Evolutionary conservation across 495 filamentous ascomycete species (phyloP).

Genomic region (Penicillium paradoxum): DNA sequence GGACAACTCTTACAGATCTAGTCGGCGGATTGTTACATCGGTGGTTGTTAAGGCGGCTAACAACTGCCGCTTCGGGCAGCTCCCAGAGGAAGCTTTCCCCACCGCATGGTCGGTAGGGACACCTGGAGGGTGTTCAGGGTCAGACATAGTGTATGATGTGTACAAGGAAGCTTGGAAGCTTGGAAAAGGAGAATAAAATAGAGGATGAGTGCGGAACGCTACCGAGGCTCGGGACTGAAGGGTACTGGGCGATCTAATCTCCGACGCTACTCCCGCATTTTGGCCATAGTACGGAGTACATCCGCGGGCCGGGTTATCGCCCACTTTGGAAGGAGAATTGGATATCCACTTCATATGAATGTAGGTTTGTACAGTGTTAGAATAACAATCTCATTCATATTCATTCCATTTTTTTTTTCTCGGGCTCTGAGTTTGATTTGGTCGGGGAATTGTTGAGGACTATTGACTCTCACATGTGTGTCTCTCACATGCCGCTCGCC

Average conservation of each 20-base stretch:
- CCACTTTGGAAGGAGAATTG: neutral
- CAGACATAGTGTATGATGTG: slow-evolving; percentile 17
- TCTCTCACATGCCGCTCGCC: neutral
- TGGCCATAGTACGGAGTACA: neutral
- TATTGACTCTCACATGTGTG: neutral
- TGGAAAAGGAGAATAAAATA: neutral
- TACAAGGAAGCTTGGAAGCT: neutral
- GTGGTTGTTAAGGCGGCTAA: slow-evolving; percentile 29
- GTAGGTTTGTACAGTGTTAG: neutral
- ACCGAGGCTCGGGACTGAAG: slow-evolving; percentile 24
- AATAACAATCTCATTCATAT: too few species aligned
- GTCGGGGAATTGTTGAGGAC: neutral
- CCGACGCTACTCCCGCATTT: slow-evolving; percentile 2
- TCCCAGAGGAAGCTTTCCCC: slow-evolving; percentile 27
- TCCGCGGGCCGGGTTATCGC: neutral
- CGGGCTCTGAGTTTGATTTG: neutral
- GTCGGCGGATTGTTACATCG: slow-evolving; percentile 32
- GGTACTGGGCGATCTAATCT: neutral
- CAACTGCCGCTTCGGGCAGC: slow-evolving; percentile 23
- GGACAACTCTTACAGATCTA: slow-evolving; percentile 31
- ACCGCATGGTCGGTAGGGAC: slow-evolving; percentile 9
- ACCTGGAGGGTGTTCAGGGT: slow-evolving; percentile 7
- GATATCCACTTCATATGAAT: neutral
- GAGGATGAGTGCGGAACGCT: slow-evolving; percentile 6
- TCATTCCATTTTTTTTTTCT: too few species aligned